Percentiles rank a stretch among this genome's conserved stretches.
phyloP scores from a whole-genome alignment of 2,329 filamentous ascomycete species.

The Colletotrichum plurivorum region DNA sequence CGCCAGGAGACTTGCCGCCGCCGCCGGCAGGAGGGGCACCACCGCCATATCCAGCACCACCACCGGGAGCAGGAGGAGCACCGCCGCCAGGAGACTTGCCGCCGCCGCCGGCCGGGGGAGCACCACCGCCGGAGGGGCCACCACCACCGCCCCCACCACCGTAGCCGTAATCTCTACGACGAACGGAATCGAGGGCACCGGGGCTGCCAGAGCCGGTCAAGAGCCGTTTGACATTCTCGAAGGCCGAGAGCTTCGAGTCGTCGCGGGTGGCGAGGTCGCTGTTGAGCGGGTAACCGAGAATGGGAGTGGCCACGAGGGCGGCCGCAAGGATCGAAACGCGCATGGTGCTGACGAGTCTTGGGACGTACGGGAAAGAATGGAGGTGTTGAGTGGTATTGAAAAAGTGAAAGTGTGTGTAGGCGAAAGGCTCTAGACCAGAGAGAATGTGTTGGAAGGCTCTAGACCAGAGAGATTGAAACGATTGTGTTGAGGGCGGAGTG shows the following conservation, averaged over 20 bases:
- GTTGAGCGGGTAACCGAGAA: conserved; percentile 4
- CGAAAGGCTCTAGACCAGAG: conserved; percentile 1
- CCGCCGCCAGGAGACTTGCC: not conserved
- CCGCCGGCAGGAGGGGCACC: not conserved
- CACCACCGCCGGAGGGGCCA: not conserved
- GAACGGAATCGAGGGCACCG: not conserved
- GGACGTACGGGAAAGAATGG: conserved; percentile 1
- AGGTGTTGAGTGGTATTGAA: not conserved
- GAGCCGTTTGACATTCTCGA: conserved; percentile 8
- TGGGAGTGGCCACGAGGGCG: conserved; percentile 12
- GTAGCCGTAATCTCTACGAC: conserved; percentile 10
- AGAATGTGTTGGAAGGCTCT: not conserved
- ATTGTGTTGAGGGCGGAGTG: not conserved
- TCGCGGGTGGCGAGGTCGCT: conserved; percentile 4
- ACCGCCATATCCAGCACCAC: not conserved
- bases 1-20: not conserved
- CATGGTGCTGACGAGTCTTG: not conserved
- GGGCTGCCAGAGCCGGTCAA: conserved; percentile 11
- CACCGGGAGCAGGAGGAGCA: not conserved
- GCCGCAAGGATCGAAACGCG: conserved; percentile 12
- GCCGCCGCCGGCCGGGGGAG: not conserved
- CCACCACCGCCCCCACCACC: not conserved
- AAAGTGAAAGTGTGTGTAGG: conserved; percentile 1
- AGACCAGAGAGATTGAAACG: conserved; percentile 11
- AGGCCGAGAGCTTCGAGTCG: conserved; percentile 7